A percentile compares a stretch with the other conserved stretches of the same genome.
These are phyloP conservation scores for Candida piceae DNA, from an alignment of 805 yeast genomes.

Conservation along the genomic window DNA sequence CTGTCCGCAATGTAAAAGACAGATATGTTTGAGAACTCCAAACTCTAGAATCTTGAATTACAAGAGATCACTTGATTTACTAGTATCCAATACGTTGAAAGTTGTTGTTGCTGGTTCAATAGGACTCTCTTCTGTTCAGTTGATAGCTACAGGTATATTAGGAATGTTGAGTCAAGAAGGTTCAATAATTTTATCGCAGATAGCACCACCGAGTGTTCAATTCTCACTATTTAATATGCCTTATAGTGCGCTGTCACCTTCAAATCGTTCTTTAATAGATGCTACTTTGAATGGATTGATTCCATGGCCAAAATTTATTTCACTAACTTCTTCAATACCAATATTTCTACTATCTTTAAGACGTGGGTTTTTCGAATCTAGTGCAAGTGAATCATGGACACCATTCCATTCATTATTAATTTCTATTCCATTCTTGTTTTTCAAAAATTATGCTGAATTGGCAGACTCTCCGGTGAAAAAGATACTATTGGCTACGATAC, in stretches of 20 bases:
- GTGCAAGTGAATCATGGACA: slow-evolving; percentile 1
- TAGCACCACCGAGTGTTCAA: slow-evolving; percentile 32
- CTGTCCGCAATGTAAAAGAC: slow-evolving; percentile 36
- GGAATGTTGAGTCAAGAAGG: slow-evolving; percentile 26
- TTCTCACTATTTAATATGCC: slow-evolving; percentile 25
- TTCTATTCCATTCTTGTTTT: slow-evolving; percentile 12
- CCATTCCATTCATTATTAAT: slow-evolving; percentile 7
- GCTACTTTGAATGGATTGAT: slow-evolving; percentile 19
- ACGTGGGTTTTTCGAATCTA: slow-evolving; percentile 3
- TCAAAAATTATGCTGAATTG: slow-evolving; percentile 11
- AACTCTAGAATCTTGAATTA: slow-evolving; percentile 16
- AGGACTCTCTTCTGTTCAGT: slow-evolving; percentile 17
- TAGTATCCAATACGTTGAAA: slow-evolving; percentile 15
- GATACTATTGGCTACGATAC: slow-evolving; percentile 12
- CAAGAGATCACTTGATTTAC: slow-evolving; percentile 8
- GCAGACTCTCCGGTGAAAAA: slow-evolving; percentile 11
- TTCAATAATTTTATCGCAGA: slow-evolving; percentile 17
- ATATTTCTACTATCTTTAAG: too few species aligned
- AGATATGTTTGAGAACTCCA: slow-evolving; percentile 25
- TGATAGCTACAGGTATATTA: slow-evolving; percentile 18
- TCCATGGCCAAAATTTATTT: slow-evolving; percentile 19
- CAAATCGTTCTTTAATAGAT: slow-evolving; percentile 6
- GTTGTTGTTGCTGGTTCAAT: slow-evolving; percentile 14
- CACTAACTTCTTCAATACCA: too few species aligned
- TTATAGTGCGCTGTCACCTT: background rate